Evolutionary conservation across 768 basidiomycete genomes (phyloP), one percentile per base, ranked within the genome.

Genomic region (Mycena alexandri): DNA sequence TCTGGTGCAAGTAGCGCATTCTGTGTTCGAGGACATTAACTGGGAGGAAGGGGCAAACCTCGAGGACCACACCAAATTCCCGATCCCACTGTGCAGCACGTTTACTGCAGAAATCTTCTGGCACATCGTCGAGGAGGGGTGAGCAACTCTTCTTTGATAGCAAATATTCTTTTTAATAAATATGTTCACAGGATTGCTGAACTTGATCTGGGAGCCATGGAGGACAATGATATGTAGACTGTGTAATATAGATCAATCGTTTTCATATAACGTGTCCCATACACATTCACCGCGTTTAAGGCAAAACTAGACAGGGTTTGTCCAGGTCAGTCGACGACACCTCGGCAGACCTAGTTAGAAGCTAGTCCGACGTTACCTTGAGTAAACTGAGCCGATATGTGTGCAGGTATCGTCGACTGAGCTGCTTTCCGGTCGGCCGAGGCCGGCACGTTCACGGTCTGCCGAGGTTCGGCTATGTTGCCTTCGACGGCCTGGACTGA

Each of bases 111-210:
- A 34, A 0, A 36, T 68, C 1, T 68, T 68, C 33, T n/a, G 34
- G 2, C 41, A 29, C 14, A 68, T 68, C 24, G 22, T 67, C 6
- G 54, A 57, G 21, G 47, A 62, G 16, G 42, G 48, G 66, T 62
- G 13, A 24, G 66, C 34, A 5, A 36, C 12, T 12, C 34, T 5
- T 36, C 12, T 36, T 12, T 12, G 12, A 12, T 36, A 12, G 12
- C 34, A 36, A 36, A 36, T 5, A 5, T 6, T 6, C 34, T 12
- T 36, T 36, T 12, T 36, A 36, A n/a, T n/a, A n/a, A n/a, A n/a
- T n/a, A 36, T 36, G 34, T 36, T 5, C 12, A 12, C 12, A 36
- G 34, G 34, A 5, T 36, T 5, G 34, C 5, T 36, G n/a, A n/a
- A n/a, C n/a, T n/a, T n/a, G n/a, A n/a, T n/a, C n/a, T n/a, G n/a